Percentiles rank a stretch among this genome's conserved stretches.
Conservation (phyloP, 192 early-diverging fungal species). For the Coemansia sp. region DNA sequence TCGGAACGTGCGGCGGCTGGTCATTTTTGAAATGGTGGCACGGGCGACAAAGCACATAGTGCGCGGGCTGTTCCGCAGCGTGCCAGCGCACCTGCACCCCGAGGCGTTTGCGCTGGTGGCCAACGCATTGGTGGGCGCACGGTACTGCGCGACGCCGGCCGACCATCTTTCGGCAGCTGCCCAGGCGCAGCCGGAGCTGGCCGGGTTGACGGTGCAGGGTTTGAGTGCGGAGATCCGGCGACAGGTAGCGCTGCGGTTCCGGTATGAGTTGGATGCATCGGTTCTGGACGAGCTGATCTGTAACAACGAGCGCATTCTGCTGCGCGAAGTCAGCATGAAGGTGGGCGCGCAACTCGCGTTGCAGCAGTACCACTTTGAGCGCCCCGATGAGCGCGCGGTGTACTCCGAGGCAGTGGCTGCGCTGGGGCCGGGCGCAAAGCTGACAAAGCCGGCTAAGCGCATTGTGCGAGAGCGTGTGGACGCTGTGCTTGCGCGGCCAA, state of each 20-base stretch:
- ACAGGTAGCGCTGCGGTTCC: constrained; percentile 72
- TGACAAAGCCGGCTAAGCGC: constrained; percentile 55
- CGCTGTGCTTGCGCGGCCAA: constrained; percentile 14
- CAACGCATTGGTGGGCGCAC: constrained; percentile 73
- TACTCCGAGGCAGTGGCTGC: constrained; percentile 43
- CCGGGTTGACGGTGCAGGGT: constrained; percentile 60
- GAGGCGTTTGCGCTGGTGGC: constrained; percentile 77
- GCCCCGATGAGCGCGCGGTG: constrained; percentile 35
- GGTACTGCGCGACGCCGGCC: constrained; percentile 57
- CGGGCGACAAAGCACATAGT: constrained; percentile 85
- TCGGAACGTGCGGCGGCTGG: constrained; percentile 55
- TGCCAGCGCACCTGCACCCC: constrained; percentile 59
- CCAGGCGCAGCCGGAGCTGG: constrained; percentile 41
- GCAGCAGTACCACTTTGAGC: constrained; percentile 70
- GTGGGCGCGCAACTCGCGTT: constrained; percentile 84
- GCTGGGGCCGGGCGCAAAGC: constrained; percentile 31
- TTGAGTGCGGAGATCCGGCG: constrained; percentile 60
- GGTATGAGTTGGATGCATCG: constrained; percentile 62
- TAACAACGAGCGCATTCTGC: constrained; percentile 60
- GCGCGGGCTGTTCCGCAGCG: constrained; percentile 59
- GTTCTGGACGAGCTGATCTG: constrained; percentile 51
- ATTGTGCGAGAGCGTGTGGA: constrained; percentile 55
- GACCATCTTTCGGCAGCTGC: constrained; percentile 46
- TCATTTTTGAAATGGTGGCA: constrained; percentile 84
- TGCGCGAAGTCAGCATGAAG: constrained; percentile 82